Evolutionary conservation across 345 rosid genomes (phyloP).

Genomic region (Aquilaria yunnanensis): DNA sequence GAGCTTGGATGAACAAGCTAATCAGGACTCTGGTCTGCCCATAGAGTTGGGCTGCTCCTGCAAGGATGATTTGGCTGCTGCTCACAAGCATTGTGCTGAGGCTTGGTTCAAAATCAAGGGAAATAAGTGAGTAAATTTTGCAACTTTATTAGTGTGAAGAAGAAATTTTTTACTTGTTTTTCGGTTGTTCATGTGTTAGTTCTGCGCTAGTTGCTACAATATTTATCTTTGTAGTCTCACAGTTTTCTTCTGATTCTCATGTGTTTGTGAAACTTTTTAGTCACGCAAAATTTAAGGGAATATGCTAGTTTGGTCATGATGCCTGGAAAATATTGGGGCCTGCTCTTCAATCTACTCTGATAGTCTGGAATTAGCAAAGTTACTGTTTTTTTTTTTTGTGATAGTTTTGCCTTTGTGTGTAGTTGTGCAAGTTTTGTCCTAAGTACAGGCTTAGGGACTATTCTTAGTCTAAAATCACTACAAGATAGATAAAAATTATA

Average conservation of each 20-base stretch:
- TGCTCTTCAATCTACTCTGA: too few relatives aligned
- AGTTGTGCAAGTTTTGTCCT: conserved; percentile 6
- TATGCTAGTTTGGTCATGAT: too few relatives aligned
- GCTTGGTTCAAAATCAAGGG: conserved; percentile 82
- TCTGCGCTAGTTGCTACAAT: background rate
- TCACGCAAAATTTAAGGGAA: too few relatives aligned
- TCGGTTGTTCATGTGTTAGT: background rate
- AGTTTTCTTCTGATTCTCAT: too few relatives aligned
- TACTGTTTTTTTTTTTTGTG: background rate
- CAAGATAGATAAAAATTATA: too few relatives aligned
- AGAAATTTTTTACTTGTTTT: conserved; percentile 1
- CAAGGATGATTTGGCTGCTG: conserved; percentile 75
- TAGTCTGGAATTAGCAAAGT: background rate
- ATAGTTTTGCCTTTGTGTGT: background rate
- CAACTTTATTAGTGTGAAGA: background rate
- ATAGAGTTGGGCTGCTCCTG: conserved; percentile 78
- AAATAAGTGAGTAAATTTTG: conserved; percentile 43
- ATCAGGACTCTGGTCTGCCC: conserved; percentile 47
- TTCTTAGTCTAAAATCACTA: conserved; percentile 3
- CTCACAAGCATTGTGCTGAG: conserved; percentile 76
- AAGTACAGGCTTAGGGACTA: conserved; percentile 1
- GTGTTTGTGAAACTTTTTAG: too few relatives aligned
- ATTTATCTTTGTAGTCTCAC: background rate
- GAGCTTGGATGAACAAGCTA: conserved; percentile 41
- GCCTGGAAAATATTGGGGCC: too few relatives aligned